A percentile compares a stretch with the other conserved stretches of the same genome.
Conservation (phyloP, 176 grass and related monocot genomes). For the Avena eriantha region DNA sequence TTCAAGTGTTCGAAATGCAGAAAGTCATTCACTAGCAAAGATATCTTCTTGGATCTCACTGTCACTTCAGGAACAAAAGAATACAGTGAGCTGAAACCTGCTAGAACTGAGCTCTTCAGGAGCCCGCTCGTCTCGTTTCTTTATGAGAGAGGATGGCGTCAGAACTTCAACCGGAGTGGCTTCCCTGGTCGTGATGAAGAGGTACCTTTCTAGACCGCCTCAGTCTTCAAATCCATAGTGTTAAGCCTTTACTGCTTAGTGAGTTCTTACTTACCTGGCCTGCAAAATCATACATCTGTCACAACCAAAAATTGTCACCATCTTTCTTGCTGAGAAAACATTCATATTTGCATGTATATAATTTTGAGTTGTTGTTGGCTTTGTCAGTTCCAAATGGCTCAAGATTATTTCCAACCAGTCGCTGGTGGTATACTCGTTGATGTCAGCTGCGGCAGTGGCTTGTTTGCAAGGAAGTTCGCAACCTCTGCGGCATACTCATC, state of each 20-base stretch:
- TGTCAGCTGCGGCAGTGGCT: slow-evolving; percentile 90
- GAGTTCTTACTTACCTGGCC: neutral
- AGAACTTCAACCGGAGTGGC: slow-evolving; percentile 87
- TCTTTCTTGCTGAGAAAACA: neutral
- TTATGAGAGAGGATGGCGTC: slow-evolving; percentile 98
- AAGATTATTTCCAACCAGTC: slow-evolving; percentile 82
- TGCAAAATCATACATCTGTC: neutral
- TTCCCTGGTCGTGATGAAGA: slow-evolving; percentile 97
- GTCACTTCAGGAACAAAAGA: slow-evolving; percentile 86
- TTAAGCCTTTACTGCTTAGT: neutral
- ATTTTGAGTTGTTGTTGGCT: slow-evolving; percentile 36
- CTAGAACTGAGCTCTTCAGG: slow-evolving; percentile 95
- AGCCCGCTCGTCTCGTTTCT: slow-evolving; percentile 84
- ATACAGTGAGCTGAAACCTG: slow-evolving; percentile 81
- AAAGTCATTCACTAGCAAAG: slow-evolving; percentile 87
- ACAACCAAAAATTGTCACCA: neutral
- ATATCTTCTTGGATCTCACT: slow-evolving; percentile 89
- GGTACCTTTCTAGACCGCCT: slow-evolving; percentile 43
- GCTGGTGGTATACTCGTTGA: slow-evolving; percentile 78
- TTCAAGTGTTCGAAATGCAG: slow-evolving; percentile 90
- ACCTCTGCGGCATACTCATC: slow-evolving; percentile 82
- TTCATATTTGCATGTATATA: slow-evolving; percentile 9
- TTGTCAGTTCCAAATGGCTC: slow-evolving; percentile 93
- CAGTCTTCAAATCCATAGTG: neutral
- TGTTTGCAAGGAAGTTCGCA: slow-evolving; percentile 93